These are phyloP conservation scores for Prunus campanulata DNA, from an alignment of 306 rosid species.

Conservation along the genomic window DNA sequence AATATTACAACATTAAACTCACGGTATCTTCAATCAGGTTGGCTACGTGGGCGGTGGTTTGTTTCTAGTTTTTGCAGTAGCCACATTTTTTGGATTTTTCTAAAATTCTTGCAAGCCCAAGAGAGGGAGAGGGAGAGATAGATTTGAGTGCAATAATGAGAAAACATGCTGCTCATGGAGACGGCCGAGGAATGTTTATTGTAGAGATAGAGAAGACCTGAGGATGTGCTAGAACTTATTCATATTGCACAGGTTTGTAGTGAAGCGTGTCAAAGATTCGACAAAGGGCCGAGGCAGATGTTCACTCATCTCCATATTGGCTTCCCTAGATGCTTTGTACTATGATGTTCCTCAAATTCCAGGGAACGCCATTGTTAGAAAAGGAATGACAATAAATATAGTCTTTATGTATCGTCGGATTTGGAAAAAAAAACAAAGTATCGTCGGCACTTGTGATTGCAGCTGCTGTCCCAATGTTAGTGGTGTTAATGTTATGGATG, in stretches of 20 bases:
- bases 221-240: neutral
- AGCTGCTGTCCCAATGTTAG: neutral
- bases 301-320: neutral
- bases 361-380: neutral
- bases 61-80: conserved; percentile 78
- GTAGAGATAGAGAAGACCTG: neutral
- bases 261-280: neutral
- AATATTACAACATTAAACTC: conserved; percentile 7
- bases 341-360: neutral
- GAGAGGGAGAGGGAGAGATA: neutral
- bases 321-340: neutral
- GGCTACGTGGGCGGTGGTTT: conserved; percentile 88
- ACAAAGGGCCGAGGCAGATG: neutral
- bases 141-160: neutral
- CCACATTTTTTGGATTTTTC: conserved; percentile 84
- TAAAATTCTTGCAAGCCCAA: conserved; percentile 15
- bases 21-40: conserved; percentile 57
- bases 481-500: neutral
- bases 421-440: no score
- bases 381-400: neutral
- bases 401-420: neutral
- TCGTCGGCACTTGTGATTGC: neutral
- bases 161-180: conserved; percentile 3
- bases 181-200: neutral
- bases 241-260: neutral